These are phyloP conservation scores for Lotus japonicus DNA, from an alignment of 306 rosid species.

Conservation along the genomic window DNA sequence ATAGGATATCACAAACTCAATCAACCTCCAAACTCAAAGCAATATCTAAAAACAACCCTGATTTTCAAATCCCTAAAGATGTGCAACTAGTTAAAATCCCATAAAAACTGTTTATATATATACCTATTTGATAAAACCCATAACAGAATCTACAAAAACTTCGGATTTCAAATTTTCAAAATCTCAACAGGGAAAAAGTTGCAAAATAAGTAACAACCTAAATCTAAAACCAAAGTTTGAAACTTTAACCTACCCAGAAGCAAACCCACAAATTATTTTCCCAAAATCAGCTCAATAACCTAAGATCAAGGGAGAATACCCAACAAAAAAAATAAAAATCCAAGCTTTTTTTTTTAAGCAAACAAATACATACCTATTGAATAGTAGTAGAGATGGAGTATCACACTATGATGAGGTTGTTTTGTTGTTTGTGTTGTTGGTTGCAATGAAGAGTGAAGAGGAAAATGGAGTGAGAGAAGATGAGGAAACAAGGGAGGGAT, in stretches of 20 bases:
- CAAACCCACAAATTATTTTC: slow-evolving; percentile 20
- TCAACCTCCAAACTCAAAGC: background rate
- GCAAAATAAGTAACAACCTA: slow-evolving; percentile 5
- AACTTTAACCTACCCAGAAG: slow-evolving; percentile 27
- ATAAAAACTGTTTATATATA: background rate
- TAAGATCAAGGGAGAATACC: slow-evolving; percentile 1
- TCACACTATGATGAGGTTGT: background rate
- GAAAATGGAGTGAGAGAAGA: slow-evolving; percentile 24
- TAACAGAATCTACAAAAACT: background rate
- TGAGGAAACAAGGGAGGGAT: slow-evolving; percentile 26
- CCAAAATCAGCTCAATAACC: slow-evolving; percentile 8
- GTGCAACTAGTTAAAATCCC: background rate
- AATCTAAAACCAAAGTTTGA: slow-evolving; percentile 12
- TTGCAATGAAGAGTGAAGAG: background rate
- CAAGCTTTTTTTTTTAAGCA: background rate
- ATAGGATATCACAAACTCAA: slow-evolving; percentile 18
- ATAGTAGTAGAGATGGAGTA: background rate
- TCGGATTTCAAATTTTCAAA: background rate
- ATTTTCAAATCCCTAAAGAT: background rate
- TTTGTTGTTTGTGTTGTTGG: background rate
- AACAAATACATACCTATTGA: slow-evolving; percentile 36
- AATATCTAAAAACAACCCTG: background rate
- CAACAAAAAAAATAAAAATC: background rate
- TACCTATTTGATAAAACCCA: background rate
- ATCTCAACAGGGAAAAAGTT: background rate